Evolutionary conservation across 1,139 yeast genomes (phyloP).

Genomic region (Yamadazyma atmosphaerica): DNA sequence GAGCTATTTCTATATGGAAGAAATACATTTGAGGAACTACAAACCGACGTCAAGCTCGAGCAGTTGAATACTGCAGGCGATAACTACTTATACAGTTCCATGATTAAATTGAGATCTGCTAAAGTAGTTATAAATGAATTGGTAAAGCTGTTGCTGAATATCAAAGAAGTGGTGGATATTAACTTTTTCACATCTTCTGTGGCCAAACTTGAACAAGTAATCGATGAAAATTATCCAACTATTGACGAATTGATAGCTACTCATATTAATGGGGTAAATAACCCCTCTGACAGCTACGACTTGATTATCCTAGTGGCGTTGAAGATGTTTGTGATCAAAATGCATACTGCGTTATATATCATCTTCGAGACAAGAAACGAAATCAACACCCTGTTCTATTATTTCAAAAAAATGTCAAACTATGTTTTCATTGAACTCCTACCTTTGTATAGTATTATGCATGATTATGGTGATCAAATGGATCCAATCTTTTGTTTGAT

Average conservation of each 20-base stretch:
- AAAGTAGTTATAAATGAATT: constrained; percentile 3
- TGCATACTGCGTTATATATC: constrained; percentile 25
- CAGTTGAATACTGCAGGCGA: constrained; percentile 11
- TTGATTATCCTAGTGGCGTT: constrained; percentile 11
- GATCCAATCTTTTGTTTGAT: constrained; percentile 14
- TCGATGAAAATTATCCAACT: constrained; percentile 8
- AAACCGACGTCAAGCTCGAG: constrained; percentile 12
- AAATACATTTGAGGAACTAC: constrained; percentile 2
- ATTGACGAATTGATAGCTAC: constrained; percentile 7
- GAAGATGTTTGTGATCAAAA: constrained; percentile 19
- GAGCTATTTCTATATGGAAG: constrained; percentile 15
- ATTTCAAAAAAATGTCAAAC: constrained; percentile 23
- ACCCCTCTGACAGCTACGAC: constrained; percentile 4
- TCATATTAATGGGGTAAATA: constrained; percentile 6
- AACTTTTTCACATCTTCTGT: constrained; percentile 8
- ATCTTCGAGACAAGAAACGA: constrained; percentile 24
- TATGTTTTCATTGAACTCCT: constrained; percentile 21
- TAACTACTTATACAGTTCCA: constrained; percentile 1
- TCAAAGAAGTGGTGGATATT: constrained; percentile 11
- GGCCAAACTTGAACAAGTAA: constrained; percentile 11
- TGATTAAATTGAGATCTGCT: constrained; percentile 2
- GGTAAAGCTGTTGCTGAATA: constrained; percentile 10
- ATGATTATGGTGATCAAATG: constrained; percentile 5
- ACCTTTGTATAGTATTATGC: constrained; percentile 11
- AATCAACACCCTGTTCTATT: constrained; percentile 22